A percentile compares a stretch with the other conserved stretches of the same genome.
phyloP scores from a whole-genome alignment of 2,329 filamentous ascomycete species.

The Blastomyces parvus region DNA sequence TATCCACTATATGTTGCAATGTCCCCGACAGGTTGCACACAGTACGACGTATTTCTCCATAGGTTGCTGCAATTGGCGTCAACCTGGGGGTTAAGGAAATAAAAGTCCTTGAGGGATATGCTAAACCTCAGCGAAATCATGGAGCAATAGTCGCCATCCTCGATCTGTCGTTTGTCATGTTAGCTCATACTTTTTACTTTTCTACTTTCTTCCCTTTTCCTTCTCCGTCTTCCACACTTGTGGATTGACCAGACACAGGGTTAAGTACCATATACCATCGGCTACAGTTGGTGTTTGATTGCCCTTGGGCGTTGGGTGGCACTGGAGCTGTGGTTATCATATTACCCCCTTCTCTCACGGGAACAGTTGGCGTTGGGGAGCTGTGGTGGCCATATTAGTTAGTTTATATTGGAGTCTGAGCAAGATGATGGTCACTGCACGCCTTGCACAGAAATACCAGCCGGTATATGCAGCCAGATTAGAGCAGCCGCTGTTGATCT shows the following conservation, averaged over 20 bases:
- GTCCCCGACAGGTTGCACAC: background rate
- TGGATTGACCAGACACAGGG: background rate
- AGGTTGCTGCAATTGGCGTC: conserved; percentile 11
- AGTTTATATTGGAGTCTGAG: background rate
- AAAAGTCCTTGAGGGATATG: conserved; percentile 10
- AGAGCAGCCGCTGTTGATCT: conserved; percentile 13
- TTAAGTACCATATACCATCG: background rate
- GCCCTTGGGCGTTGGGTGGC: background rate
- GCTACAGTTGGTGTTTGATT: conserved; percentile 3
- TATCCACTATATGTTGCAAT: background rate
- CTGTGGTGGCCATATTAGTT: background rate
- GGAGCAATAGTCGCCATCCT: conserved; percentile 9
- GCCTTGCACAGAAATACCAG: conserved; percentile 3
- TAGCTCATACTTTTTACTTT: background rate
- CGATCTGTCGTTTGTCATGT: background rate
- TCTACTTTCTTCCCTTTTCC: background rate
- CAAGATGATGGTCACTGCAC: background rate
- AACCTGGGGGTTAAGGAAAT: conserved; percentile 12
- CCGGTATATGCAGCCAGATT: conserved; percentile 11
- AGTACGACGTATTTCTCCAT: background rate
- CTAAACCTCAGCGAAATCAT: conserved; percentile 8
- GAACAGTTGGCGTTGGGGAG: background rate
- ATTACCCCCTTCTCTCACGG: background rate
- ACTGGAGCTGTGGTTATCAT: background rate
- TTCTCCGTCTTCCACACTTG: background rate